Evolutionary conservation across 1,284 basidiomycete genomes (phyloP), one percentile per base, ranked within the genome.

Genomic region (Microbotryum silenes-acaulis): DNA sequence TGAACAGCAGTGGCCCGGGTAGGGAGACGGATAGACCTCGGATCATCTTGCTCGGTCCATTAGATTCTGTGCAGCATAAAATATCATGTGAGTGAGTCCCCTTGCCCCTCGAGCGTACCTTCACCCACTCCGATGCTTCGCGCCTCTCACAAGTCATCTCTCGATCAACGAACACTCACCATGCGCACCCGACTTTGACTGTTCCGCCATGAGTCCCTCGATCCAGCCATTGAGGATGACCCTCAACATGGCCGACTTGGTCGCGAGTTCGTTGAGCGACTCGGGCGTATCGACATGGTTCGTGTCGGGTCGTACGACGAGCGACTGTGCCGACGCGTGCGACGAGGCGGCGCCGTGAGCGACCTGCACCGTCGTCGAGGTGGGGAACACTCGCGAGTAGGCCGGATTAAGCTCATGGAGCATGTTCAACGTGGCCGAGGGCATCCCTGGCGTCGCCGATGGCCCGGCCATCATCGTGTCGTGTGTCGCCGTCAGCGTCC

Each of bases 141-240:
- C 48, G n/a, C 55, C 62, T 63, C 48, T 10, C 42, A 25, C 18
- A 10, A 14, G 37, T n/a, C 8, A 47, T 45, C 16, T 53, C 45
- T 6, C 6, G 18, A 3, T 4, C 1, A 7, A 2, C 2, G 6
- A 4, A 51, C 64, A 51, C 64, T 56, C 23, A 55, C 57, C 18
- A 21, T 57, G n/a, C 37, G n/a, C 16, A 8, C 45, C 47, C n/a
- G 46, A 50, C 57, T 47, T 57, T n/a, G 49, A 25, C 33, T 62
- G 60, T 37, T 69, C 65, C 20, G 33, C 10, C 57, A 57, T 56
- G 49, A 69, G 61, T 16, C 63, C 56, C 50, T 62, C 57, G 51
- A 69, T 60, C 59, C 63, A 69, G 3, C 65, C 63, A 20, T 62
- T 59, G 20, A 69, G 57, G 9, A 69, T 65, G 58, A 65, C 54